Evolutionary conservation across 1,139 yeast species (phyloP), one percentile per base, ranked within the genome.

Genomic region (Saccharomyces hybrid): DNA sequence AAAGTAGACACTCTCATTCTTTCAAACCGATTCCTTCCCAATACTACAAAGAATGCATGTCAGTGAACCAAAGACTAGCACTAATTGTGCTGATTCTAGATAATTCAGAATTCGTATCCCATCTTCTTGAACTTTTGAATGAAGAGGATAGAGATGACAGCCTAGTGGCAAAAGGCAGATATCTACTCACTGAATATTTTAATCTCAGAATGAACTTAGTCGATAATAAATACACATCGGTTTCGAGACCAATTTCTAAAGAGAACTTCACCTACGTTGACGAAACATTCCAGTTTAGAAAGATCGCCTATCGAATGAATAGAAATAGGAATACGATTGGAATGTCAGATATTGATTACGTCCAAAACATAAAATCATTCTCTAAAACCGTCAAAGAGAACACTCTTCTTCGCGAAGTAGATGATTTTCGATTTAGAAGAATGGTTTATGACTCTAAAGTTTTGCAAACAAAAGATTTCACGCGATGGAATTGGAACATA

Each of bases 401-500:
- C 48, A 70, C 81, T 3, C 53, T 68, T 52, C 78, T 81, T 5
- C 75, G 76, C 32, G 76, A 79, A 51, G 75, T 86, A 32, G 96
- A 88, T 63, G 97, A 90, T 55, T 61, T 75, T 0, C 85, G 84
- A 50, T 82, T 91, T 62, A 84, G 86, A 61, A 77, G 78, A 54
- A 75, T 88, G 73, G 75, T 93, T 6, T 73, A 75, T 46, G 84
- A 84, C 51, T 83, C 96, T 0, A 83, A 79, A 59, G 90, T 93
- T 1, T 70, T 89, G 48, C 78, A 86, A 5, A 83, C 95, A 0
- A 93, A 91, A 65, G 89, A 85, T 53, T 90, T 79, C 65, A 76
- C 83, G 3, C 84, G 83, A 52, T 95, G 99, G 99, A 85, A 90
- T 65, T 91, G 98, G 96, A 79, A 78, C 32, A 73, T 83, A 1